Conservation (phyloP, 345 rosid genomes). For the Atalantia buxifolia region DNA sequence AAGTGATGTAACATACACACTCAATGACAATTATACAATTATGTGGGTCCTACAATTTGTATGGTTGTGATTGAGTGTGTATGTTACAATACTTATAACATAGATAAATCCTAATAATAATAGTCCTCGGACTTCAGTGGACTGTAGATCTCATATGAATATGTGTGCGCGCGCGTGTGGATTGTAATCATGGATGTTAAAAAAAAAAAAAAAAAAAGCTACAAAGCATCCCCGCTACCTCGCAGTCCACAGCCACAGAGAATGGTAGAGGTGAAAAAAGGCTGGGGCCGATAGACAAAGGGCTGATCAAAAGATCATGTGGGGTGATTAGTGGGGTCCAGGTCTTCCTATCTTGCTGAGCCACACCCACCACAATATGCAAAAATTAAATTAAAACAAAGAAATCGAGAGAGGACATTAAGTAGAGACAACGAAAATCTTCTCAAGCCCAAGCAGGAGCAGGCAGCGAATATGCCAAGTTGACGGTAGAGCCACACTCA, state of each 20-base stretch:
- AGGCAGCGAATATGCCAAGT: conserved; percentile 43
- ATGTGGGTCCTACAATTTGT: too few relatives aligned
- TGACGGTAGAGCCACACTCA: conserved; percentile 38
- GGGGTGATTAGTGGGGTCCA: conserved; percentile 25
- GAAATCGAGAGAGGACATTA: background rate
- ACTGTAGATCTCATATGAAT: too few relatives aligned
- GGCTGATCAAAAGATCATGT: background rate
- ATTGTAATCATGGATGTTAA: background rate
- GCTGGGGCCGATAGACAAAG: background rate
- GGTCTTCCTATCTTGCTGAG: conserved; percentile 20
- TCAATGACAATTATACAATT: too few relatives aligned
- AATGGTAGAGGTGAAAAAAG: conserved; percentile 18
- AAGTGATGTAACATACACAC: too few relatives aligned
- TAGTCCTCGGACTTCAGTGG: too few relatives aligned
- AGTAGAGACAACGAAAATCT: conserved; percentile 25
- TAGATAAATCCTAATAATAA: too few relatives aligned
- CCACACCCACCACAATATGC: conserved; percentile 13
- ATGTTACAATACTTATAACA: too few relatives aligned
- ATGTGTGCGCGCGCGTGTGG: too few relatives aligned
- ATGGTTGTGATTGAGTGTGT: too few relatives aligned
- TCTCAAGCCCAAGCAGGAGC: background rate
- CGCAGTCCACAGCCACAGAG: conserved; percentile 27
- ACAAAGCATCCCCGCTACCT: background rate
- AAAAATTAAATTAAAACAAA: background rate
- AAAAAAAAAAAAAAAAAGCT: background rate